Evolutionary conservation across 2,329 filamentous ascomycete genomes (phyloP), one percentile per base, ranked within the genome.

Genomic region (Penicillium italicum): DNA sequence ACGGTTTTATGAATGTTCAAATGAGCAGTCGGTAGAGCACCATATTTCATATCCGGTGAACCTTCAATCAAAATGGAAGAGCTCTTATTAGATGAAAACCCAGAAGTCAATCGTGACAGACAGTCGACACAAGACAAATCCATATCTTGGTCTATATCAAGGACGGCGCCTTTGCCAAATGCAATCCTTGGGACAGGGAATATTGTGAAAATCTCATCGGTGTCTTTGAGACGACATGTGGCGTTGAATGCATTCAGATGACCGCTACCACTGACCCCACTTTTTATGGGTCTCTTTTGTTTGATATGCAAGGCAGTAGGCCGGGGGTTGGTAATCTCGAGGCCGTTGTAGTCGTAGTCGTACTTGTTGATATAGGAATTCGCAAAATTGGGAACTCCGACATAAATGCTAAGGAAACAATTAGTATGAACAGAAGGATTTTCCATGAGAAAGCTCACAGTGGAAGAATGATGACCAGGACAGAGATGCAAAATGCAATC

Each of bases 281-380:
- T 60, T 2, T 61, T 60, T n/a, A 62, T 58, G 5, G 51, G 56
- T 45, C 63, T 51, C 6, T 49, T 58, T 48, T 66, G 63, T n/a
- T 52, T 58, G 4, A 68, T 47, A 47, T 67, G 65, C 31, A 68
- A 62, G 12, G 61, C 56, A 9, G 46, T 59, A 1, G 65, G 66
- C 5, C 59, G 58, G 4, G 64, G 66, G 31, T 68, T 63, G 7
- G 62, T 66, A 20, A 68, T 67, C 6, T 55, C 53, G 5, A 68
- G 55, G 3, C 64, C 63, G 3, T 54, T 51, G n/a, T 60, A 57
- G 36, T 64, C 58, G 12, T 59, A 67, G 12, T 64, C 40, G 26
- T 63, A 61, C 4, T 64, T 55, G 38, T 68, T 64, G 49, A 68
- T 65, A 36, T 66, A 66, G 10, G 63, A 41, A 26, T 61, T 62